A percentile compares a stretch with the other conserved stretches of the same genome.
Evolutionary conservation across 1,284 basidiomycete species (phyloP).

Genomic region (Coniophora puteana): DNA sequence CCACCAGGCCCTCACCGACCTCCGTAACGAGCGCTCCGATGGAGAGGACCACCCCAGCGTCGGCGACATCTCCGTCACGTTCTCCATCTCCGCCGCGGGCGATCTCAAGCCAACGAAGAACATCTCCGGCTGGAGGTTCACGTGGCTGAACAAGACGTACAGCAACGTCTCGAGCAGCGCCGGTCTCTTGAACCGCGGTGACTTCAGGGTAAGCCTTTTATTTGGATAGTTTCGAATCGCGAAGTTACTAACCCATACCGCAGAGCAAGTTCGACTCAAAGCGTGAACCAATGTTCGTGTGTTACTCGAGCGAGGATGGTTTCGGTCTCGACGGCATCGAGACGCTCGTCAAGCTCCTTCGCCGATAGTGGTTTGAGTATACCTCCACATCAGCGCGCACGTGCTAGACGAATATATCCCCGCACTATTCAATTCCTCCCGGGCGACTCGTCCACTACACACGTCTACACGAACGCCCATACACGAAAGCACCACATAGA

Average conservation of each 20-base stretch:
- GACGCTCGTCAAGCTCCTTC: slow-evolving; percentile 31
- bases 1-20: slow-evolving; percentile 34
- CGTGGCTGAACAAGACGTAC: slow-evolving; percentile 36
- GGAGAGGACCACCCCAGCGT: neutral
- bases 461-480: too few species aligned
- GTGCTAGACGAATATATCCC: too few species aligned
- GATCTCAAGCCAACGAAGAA: slow-evolving; percentile 34
- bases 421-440: too few species aligned
- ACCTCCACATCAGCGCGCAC: too few species aligned
- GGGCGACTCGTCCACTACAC: too few species aligned
- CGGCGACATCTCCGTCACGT: slow-evolving; percentile 31
- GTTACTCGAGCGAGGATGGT: slow-evolving; percentile 37
- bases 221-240: neutral
- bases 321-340: slow-evolving; percentile 39
- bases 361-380: slow-evolving; percentile 22
- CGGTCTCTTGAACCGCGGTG: slow-evolving; percentile 33
- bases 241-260: slow-evolving; percentile 1
- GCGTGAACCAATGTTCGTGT: slow-evolving; percentile 39
- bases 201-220: slow-evolving; percentile 33
- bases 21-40: slow-evolving; percentile 16
- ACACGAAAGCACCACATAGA: too few species aligned
- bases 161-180: slow-evolving; percentile 31
- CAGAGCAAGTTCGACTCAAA: slow-evolving; percentile 40
- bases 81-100: slow-evolving; percentile 39
- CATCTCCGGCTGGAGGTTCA: slow-evolving; percentile 40